phyloP scores from a whole-genome alignment of 768 basidiomycete genomes.

The Leccinum sublutescens region DNA sequence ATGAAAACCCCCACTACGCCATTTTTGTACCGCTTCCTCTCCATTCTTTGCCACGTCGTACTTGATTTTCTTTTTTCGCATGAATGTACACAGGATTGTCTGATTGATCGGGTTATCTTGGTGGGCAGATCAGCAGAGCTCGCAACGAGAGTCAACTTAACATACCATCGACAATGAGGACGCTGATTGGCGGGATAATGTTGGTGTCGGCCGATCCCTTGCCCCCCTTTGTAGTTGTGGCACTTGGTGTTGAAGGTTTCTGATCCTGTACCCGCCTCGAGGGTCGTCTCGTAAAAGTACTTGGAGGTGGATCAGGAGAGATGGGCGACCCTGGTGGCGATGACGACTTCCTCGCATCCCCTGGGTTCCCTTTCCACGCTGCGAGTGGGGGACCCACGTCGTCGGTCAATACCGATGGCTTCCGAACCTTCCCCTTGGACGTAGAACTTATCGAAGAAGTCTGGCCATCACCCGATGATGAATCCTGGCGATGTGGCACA shows the following conservation, averaged over 20 bases:
- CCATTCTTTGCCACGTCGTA: conserved; percentile 95
- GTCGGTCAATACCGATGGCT: conserved; percentile 32
- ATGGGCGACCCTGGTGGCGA: conserved; percentile 37
- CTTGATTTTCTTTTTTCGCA: conserved; percentile 94
- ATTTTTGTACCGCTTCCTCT: conserved; percentile 93
- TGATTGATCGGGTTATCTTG: conserved; percentile 98
- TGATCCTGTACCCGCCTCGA: conserved; percentile 33
- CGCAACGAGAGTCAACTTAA: conserved; percentile 17
- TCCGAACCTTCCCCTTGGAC: conserved; percentile 28
- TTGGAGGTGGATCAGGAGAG: conserved; percentile 24
- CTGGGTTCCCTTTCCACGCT: conserved; percentile 25
- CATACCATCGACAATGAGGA: conserved; percentile 96
- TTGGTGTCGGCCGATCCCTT: conserved; percentile 58
- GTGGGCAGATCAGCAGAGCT: conserved; percentile 12
- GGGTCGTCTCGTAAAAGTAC: conserved; percentile 27
- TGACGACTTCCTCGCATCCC: conserved; percentile 32
- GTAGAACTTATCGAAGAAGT: conserved; percentile 3
- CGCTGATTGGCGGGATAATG: conserved; percentile 94
- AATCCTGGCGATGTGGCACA: conserved; percentile 25
- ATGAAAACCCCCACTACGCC: conserved; percentile 91
- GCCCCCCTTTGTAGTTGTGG: conserved; percentile 43
- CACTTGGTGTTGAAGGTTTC: conserved; percentile 26
- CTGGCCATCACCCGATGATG: conserved; percentile 20
- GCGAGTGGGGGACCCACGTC: conserved; percentile 17
- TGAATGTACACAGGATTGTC: conserved; percentile 94